Conservation (phyloP, 345 rosid genomes). For the Cardamine occulta region DNA sequence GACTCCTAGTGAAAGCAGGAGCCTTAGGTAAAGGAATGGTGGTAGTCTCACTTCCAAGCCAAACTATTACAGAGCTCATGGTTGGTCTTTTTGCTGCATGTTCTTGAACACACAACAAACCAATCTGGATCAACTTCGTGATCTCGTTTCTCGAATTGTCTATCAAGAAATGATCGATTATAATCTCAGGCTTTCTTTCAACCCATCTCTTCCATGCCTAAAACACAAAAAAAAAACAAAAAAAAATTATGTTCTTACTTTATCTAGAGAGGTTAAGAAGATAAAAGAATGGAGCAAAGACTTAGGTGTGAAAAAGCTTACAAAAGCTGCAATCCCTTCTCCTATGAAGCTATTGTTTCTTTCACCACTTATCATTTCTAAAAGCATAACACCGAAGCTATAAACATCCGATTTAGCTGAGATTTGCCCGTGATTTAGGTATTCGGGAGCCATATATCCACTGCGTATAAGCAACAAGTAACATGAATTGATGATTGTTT, state of each 20-base stretch:
- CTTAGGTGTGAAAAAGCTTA: conserved; percentile 12
- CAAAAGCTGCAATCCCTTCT: conserved; percentile 36
- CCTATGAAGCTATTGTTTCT: conserved; percentile 30
- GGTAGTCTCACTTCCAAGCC: conserved; percentile 46
- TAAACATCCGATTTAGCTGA: conserved; percentile 55
- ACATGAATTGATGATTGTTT: not conserved
- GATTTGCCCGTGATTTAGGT: conserved; percentile 44
- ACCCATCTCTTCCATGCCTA: conserved; percentile 60
- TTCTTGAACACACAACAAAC: conserved; percentile 57
- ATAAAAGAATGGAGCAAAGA: conserved; percentile 19
- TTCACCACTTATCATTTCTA: conserved; percentile 34
- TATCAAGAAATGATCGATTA: conserved; percentile 42
- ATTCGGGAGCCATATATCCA: conserved; percentile 64
- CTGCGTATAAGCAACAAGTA: conserved; percentile 24
- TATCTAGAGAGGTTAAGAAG: not conserved
- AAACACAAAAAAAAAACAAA: no score
- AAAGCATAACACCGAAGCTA: conserved; percentile 54
- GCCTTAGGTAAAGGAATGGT: conserved; percentile 41
- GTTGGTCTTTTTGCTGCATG: conserved; percentile 47
- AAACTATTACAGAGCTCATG: conserved; percentile 45
- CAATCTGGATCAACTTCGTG: conserved; percentile 42
- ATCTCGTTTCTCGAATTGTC: conserved; percentile 14
- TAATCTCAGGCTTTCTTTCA: conserved; percentile 45
- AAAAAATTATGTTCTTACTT: not conserved
- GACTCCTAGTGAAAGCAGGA: conserved; percentile 43